These are phyloP conservation scores for Aspergillus nomiae DNA, from an alignment of 2,329 filamentous ascomycete genomes.

Conservation along the genomic window DNA sequence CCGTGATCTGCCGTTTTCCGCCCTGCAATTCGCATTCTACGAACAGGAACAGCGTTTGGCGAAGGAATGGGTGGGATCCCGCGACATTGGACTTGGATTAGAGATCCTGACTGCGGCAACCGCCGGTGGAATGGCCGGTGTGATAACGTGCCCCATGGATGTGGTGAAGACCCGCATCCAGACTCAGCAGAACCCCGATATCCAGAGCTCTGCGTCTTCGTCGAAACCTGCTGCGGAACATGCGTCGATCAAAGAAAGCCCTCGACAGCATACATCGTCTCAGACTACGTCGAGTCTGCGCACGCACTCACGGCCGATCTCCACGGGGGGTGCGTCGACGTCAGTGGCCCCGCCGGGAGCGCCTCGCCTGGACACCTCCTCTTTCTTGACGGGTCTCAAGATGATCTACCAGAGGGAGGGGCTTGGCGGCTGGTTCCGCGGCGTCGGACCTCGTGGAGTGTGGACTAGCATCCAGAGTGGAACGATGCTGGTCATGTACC, in stretches of 20 bases:
- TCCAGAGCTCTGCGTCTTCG: slow-evolving; percentile 23
- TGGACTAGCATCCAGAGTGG: slow-evolving; percentile 98
- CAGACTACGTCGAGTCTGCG: slow-evolving; percentile 36
- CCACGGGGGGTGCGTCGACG: slow-evolving; percentile 85
- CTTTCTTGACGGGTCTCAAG: slow-evolving; percentile 77
- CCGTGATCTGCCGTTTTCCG: slow-evolving; percentile 92
- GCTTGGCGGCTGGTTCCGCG: slow-evolving; percentile 85
- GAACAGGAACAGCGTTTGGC: slow-evolving; percentile 88
- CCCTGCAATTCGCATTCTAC: slow-evolving; percentile 96
- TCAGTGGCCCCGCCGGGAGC: slow-evolving; percentile 78
- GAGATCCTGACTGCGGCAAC: slow-evolving; percentile 88
- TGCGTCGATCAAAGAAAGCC: slow-evolving; percentile 30
- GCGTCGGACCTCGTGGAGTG: slow-evolving; percentile 86
- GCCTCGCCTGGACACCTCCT: slow-evolving; percentile 82
- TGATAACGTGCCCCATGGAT: slow-evolving; percentile 92
- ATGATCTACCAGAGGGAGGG: slow-evolving; percentile 92
- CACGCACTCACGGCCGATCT: slow-evolving; percentile 72
- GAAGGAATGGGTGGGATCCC: slow-evolving; percentile 72
- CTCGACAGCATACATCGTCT: slow-evolving; percentile 28
- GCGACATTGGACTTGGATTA: slow-evolving; percentile 80
- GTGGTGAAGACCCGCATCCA: slow-evolving; percentile 97
- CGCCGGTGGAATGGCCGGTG: slow-evolving; percentile 88
- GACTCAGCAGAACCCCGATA: slow-evolving; percentile 73
- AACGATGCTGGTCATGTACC: slow-evolving; percentile 95
- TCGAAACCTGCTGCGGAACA: slow-evolving; percentile 33